phyloP scores from a whole-genome alignment of 371 early-diverging fungal species.

The Smittium mucronatum region DNA sequence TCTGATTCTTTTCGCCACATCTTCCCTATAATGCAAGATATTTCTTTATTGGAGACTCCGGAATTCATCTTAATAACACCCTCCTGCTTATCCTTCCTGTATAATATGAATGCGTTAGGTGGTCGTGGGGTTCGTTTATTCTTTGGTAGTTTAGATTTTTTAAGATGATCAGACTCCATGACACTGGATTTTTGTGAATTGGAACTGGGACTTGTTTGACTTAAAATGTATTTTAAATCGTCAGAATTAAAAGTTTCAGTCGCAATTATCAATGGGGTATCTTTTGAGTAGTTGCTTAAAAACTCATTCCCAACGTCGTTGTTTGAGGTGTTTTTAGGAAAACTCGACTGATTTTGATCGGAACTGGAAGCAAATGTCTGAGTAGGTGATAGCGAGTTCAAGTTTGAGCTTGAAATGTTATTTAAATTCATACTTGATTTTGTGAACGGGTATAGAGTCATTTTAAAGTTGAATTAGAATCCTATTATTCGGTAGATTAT shows the following conservation, averaged over 20 bases:
- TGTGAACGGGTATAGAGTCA: neutral
- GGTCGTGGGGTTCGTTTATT: constrained; percentile 37
- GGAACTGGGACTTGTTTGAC: neutral
- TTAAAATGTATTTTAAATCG: neutral
- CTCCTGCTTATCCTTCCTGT: constrained; percentile 49
- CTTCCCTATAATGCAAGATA: constrained; percentile 50
- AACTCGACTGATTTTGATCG: neutral
- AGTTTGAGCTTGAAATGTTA: neutral
- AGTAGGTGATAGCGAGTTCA: neutral
- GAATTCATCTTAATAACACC: constrained; percentile 42
- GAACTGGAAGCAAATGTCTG: neutral
- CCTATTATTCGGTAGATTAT: neutral
- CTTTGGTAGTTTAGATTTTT: neutral
- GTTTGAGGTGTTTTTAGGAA: neutral
- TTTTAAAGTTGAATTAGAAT: neutral
- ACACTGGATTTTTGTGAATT: neutral
- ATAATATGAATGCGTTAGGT: constrained; percentile 45
- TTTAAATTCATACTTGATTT: neutral
- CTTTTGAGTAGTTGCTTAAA: neutral
- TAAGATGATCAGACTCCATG: neutral
- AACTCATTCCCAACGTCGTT: neutral
- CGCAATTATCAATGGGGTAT: neutral
- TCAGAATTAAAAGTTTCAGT: too few species aligned
- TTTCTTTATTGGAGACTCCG: constrained; percentile 51
- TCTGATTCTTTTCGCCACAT: constrained; percentile 50